Evolutionary conservation across 192 early-diverging fungal species (phyloP), one percentile per base, ranked within the genome.

Genomic region (Backusella sp.): DNA sequence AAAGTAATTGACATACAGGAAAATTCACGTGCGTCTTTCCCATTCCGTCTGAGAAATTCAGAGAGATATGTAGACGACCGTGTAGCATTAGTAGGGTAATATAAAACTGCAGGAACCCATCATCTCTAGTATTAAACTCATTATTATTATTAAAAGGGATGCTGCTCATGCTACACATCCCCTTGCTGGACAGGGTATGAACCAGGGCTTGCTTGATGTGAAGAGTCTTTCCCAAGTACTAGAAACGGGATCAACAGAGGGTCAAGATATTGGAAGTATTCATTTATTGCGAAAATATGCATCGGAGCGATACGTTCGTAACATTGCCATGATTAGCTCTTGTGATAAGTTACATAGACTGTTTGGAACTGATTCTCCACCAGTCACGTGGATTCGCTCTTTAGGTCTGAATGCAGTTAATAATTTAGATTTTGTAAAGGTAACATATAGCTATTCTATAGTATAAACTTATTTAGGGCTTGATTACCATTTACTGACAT

Each of bases 121-220:
- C 32, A 32, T 32, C 32, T 32, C 32, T 32, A 32, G 3, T 32
- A 32, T 32, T 32, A 32, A 32, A 32, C 32, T 3, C 32, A 32
- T 32, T 3, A 32, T 32, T 32, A 32, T 32, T 32, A 32, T 3
- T 32, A 32, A 32, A 93, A 93, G 92, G 6, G 98, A 99, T 81
- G 96, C 98, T 23, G 98, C 97, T 23, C 98, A 99, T 81, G 89
- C 94, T 1, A 91, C 98, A 59, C 97, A 99, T 78, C 98, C 98
- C 37, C 87, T 98, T 72, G 98, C 96, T 9, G 98, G 98, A 6
- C 98, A 97, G 84, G 98, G 98, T 12, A 84, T 99, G 32, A 99
- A 99, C 83, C 89, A 97, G 80, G 98, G 97, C 2, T 78, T 99
- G 4, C 86, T 90, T 17, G 97, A 99, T 82, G 94, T 94, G 0